Evolutionary conservation across 805 yeast species (phyloP).

Genomic region (Sugiyamaella americana): DNA sequence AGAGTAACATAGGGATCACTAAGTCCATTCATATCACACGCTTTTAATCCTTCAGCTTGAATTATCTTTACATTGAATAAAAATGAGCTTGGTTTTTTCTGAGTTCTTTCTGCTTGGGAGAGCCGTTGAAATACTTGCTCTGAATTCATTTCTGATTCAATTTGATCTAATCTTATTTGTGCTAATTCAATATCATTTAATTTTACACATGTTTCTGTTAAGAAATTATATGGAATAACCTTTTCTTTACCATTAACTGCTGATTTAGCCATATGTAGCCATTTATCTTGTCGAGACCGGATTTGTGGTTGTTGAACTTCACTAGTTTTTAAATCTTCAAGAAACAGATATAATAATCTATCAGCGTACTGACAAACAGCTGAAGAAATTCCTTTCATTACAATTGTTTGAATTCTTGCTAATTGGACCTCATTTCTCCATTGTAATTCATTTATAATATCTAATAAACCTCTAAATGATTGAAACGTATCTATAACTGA

Average conservation of each 20-base stretch:
- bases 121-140: constrained; percentile 37
- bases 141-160: constrained; percentile 55
- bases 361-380: constrained; percentile 39
- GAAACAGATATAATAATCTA: constrained; percentile 24
- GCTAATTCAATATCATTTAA: constrained; percentile 53
- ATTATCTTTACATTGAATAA: constrained; percentile 59
- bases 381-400: constrained; percentile 59
- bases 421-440: constrained; percentile 65
- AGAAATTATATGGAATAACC: constrained; percentile 54
- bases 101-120: constrained; percentile 30
- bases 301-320: constrained; percentile 13
- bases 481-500: constrained; percentile 66
- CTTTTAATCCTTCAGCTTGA: constrained; percentile 54
- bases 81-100: constrained; percentile 29
- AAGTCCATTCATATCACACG: constrained; percentile 41
- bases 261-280: constrained; percentile 33
- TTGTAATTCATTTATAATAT: constrained; percentile 49
- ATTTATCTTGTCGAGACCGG: constrained; percentile 28
- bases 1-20: constrained; percentile 58
- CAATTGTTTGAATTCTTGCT: constrained; percentile 53
- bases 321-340: constrained; percentile 19
- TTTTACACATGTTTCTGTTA: constrained; percentile 63
- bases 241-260: constrained; percentile 33
- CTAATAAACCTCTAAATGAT: constrained; percentile 51
- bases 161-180: constrained; percentile 38